Percentiles rank a stretch among this genome's conserved stretches.
Evolutionary conservation across 345 rosid genomes (phyloP).

Genomic region (Populus euphratica): DNA sequence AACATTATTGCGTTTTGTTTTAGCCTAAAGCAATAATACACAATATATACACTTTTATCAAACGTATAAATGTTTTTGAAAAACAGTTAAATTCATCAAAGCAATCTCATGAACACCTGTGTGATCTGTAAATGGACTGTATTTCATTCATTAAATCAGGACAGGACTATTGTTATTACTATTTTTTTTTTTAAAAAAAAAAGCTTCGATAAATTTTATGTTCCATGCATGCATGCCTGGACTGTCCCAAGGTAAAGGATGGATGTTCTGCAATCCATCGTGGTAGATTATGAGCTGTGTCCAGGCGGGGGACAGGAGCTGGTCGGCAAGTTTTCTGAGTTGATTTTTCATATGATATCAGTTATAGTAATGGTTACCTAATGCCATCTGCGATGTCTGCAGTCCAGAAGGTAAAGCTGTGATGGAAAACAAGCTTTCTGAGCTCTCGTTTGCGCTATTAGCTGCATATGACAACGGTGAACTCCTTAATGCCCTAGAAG

Average conservation of each 20-base stretch:
- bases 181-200: not conserved
- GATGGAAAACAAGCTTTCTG: conserved; percentile 67
- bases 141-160: not conserved
- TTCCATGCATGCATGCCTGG: not conserved
- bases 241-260: not conserved
- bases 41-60: too few relatives aligned
- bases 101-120: not conserved
- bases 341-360: not conserved
- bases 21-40: too few relatives aligned
- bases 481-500: conserved; percentile 60
- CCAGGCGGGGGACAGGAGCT: not conserved
- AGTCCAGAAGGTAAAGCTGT: conserved; percentile 67
- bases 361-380: too few relatives aligned
- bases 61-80: too few relatives aligned
- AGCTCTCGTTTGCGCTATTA: conserved; percentile 60
- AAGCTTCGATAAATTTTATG: too few relatives aligned
- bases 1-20: too few relatives aligned
- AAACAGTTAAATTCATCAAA: not conserved
- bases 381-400: conserved; percentile 15
- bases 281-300: not conserved
- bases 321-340: not conserved
- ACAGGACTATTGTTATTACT: not conserved
- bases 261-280: not conserved
- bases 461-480: conserved; percentile 89
- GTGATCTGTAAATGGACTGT: not conserved